These are phyloP conservation scores for Meyerozyma athensensis DNA, from an alignment of 1,139 yeast species.

Conservation along the genomic window DNA sequence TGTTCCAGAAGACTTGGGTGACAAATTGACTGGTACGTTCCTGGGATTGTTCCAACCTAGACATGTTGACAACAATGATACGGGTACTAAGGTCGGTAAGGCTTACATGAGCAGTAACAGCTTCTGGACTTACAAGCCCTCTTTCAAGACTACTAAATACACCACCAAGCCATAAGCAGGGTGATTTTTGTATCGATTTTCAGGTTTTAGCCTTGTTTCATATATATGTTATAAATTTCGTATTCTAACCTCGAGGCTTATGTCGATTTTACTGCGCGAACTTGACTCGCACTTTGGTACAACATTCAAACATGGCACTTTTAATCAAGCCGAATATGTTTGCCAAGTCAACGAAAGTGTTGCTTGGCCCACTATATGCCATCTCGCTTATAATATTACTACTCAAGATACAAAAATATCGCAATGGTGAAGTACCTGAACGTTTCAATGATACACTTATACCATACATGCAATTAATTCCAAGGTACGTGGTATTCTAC, in stretches of 20 bases:
- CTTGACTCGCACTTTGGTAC: neutral
- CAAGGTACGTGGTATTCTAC: slow-evolving; percentile 50
- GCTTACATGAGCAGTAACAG: slow-evolving; percentile 45
- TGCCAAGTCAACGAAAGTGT: slow-evolving; percentile 4
- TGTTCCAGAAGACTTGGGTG: slow-evolving; percentile 28
- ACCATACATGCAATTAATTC: slow-evolving; percentile 69
- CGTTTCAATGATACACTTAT: slow-evolving; percentile 39
- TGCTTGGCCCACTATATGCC: neutral
- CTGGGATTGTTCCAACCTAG: slow-evolving; percentile 87
- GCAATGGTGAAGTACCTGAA: neutral
- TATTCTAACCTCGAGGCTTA: neutral
- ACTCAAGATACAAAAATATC: neutral
- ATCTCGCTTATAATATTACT: neutral
- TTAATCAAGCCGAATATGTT: slow-evolving; percentile 2
- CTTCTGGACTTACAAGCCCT: slow-evolving; percentile 47
- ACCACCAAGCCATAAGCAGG: slow-evolving; percentile 52
- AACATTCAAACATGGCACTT: slow-evolving; percentile 1
- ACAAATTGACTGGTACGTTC: slow-evolving; percentile 42
- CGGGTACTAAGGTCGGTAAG: slow-evolving; percentile 53
- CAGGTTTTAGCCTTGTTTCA: slow-evolving; percentile 5
- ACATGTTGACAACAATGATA: slow-evolving; percentile 74
- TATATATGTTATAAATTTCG: slow-evolving; percentile 1
- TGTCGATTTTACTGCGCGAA: neutral
- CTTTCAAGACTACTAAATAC: slow-evolving; percentile 47
- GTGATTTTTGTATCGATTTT: slow-evolving; percentile 6